Evolutionary conservation across 2,329 filamentous ascomycete genomes (phyloP).

Genomic region (Pyrenophora teres): DNA sequence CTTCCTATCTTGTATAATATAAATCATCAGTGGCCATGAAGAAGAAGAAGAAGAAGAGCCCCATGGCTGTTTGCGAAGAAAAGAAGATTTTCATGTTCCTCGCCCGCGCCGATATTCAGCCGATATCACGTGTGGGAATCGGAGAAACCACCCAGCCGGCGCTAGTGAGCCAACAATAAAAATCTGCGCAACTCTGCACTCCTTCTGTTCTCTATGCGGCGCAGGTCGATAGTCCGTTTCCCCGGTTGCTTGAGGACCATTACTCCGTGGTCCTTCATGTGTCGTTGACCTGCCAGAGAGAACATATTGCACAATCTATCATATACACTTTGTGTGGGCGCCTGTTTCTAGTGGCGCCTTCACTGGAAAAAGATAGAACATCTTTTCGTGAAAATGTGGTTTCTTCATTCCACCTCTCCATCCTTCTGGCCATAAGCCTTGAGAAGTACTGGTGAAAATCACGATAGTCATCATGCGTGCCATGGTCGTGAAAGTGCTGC

Average conservation of each 20-base stretch:
- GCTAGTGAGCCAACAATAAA: constrained; percentile 27
- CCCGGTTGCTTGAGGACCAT: constrained; percentile 75
- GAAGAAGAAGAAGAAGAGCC: background rate
- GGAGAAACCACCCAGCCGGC: constrained; percentile 5
- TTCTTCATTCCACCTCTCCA: background rate
- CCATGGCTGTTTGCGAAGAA: background rate
- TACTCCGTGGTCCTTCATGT: constrained; percentile 61
- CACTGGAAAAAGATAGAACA: constrained; percentile 61
- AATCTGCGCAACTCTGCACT: constrained; percentile 15
- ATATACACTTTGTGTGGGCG: constrained; percentile 49
- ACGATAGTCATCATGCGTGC: too few species aligned
- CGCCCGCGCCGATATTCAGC: constrained; percentile 5
- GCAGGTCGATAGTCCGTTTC: constrained; percentile 68
- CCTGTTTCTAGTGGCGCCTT: constrained; percentile 41
- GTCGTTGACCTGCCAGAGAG: constrained; percentile 77
- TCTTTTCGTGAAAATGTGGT: constrained; percentile 11
- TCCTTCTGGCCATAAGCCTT: background rate
- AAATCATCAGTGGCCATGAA: constrained; percentile 46
- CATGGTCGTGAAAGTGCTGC: too few species aligned
- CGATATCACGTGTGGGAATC: constrained; percentile 3
- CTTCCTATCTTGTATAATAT: constrained; percentile 23
- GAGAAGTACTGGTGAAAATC: background rate
- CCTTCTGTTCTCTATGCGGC: constrained; percentile 77
- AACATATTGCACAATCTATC: constrained; percentile 71
- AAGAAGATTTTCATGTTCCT: constrained; percentile 2